Evolutionary conservation across 768 basidiomycete genomes (phyloP).

Genomic region (Mycena floridula): DNA sequence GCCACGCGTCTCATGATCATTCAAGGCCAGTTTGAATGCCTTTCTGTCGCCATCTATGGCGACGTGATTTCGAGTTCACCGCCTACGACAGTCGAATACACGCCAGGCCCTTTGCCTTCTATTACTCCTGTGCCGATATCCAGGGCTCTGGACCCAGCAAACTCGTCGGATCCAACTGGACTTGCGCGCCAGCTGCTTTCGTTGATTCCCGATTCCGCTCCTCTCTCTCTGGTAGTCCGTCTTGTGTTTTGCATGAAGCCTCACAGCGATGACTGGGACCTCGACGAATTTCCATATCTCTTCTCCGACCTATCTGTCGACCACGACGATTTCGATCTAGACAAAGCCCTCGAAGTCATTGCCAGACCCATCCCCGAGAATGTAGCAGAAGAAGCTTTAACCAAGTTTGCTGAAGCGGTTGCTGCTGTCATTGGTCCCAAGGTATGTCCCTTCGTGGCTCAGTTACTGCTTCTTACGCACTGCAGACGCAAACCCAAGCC

Average conservation of each 20-base stretch:
- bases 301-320: conserved; percentile 53
- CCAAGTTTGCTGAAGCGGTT: conserved; percentile 50
- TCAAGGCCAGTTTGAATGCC: conserved; percentile 61
- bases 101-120: conserved; percentile 32
- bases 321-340: conserved; percentile 48
- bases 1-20: conserved; percentile 78
- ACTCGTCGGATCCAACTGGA: conserved; percentile 48
- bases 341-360: conserved; percentile 46
- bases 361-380: conserved; percentile 58
- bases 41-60: conserved; percentile 61
- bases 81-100: conserved; percentile 30
- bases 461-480: conserved; percentile 5
- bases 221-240: conserved; percentile 57
- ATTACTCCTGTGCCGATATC: conserved; percentile 35
- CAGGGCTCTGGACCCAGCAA: conserved; percentile 53
- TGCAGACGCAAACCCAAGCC: conserved; percentile 48
- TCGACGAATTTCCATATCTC: conserved; percentile 65
- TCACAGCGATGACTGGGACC: conserved; percentile 73
- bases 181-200: conserved; percentile 58
- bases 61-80: conserved; percentile 43
- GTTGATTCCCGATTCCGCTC: conserved; percentile 56
- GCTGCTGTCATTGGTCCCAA: conserved; percentile 49
- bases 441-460: conserved; percentile 29
- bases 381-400: conserved; percentile 40
- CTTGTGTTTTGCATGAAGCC: conserved; percentile 81